phyloP scores from a whole-genome alignment of 2,329 filamentous ascomycete genomes.

The Pseudodiploospora longispora region DNA sequence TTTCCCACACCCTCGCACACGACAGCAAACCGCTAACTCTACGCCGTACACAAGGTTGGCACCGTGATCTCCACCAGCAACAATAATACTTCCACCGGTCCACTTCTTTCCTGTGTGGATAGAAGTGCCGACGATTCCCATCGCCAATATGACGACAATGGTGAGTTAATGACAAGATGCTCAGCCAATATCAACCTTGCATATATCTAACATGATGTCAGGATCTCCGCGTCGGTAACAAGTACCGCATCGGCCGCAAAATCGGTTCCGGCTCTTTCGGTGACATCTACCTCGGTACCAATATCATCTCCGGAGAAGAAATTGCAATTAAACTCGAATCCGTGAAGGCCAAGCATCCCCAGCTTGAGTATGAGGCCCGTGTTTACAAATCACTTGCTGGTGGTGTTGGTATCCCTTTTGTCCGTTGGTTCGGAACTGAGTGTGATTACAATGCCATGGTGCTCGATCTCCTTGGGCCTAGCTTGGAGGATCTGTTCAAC shows the following conservation, averaged over 20 bases:
- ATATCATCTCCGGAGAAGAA: conserved; percentile 99
- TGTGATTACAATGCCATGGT: conserved; percentile 99
- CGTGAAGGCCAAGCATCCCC: conserved; percentile 98
- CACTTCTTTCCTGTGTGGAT: conserved; percentile 15
- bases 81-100: conserved; percentile 2
- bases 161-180: conserved; percentile 25
- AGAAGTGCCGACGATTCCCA: conserved; percentile 11
- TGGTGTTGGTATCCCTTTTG: conserved; percentile 95
- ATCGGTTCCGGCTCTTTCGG: conserved; percentile 97
- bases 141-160: conserved; percentile 43
- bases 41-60: too few relatives aligned
- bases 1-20: not conserved
- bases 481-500: conserved; percentile 97
- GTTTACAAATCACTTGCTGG: conserved; percentile 87
- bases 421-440: conserved; percentile 98
- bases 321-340: conserved; percentile 99
- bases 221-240: conserved; percentile 99
- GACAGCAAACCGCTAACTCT: not conserved
- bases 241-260: conserved; percentile 99
- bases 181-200: not conserved
- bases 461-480: conserved; percentile 89
- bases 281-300: conserved; percentile 97
- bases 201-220: conserved; percentile 29
- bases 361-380: conserved; percentile 96
- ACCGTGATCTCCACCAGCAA: too few relatives aligned